Evolutionary conservation across 129 eudicot genomes (phyloP), one percentile per base, ranked within the genome.

Genomic region (Apium graveolens): DNA sequence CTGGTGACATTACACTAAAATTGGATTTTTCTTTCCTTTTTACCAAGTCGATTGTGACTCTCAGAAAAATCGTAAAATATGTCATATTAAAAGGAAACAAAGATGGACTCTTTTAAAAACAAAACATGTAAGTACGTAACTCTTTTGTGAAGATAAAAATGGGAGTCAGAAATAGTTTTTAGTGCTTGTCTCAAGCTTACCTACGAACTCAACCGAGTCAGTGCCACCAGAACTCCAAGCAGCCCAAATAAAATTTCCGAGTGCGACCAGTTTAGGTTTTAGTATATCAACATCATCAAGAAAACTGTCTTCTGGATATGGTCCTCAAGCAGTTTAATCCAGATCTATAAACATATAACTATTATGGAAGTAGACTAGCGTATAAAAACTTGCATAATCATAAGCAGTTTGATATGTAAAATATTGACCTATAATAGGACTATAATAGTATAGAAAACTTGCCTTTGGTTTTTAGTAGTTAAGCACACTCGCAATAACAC

Each of bases 251-350:
- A 46, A 90, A 84, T 96, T 92, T 80, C 99, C 97, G 12, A 97
- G 99, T 38, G 99, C 97, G 44, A 92, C 97, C 27, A 96, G 71
- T 79, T 96, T 96, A 57, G 97, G 99, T 85, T 96, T 96, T 76
- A 92, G 76, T 76, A 96, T 85, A 78, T 96, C 99, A 6, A 97
- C 99, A 86, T 85, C 89, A 79, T 79, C 82, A 76, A 92, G 89
- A 79, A 37, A 89, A 78, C 62, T 92, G 84, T 90, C 99, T 80
- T 89, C 91, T 39, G 99, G 97, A 83, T 96, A 97, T 27, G 99
- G 99, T 76, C 99, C 99, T 89, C 99, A 86, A 34, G 99, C 99
- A 62, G 99, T n/a, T n/a, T n/a, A n/a, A n/a, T n/a, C n/a, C n/a
- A n/a, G n/a, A n/a, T n/a, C n/a, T n/a, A n/a, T n/a, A n/a, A n/a